Evolutionary conservation across 768 basidiomycete genomes (phyloP), one percentile per base, ranked within the genome.

Genomic region (Russula dissimulans): DNA sequence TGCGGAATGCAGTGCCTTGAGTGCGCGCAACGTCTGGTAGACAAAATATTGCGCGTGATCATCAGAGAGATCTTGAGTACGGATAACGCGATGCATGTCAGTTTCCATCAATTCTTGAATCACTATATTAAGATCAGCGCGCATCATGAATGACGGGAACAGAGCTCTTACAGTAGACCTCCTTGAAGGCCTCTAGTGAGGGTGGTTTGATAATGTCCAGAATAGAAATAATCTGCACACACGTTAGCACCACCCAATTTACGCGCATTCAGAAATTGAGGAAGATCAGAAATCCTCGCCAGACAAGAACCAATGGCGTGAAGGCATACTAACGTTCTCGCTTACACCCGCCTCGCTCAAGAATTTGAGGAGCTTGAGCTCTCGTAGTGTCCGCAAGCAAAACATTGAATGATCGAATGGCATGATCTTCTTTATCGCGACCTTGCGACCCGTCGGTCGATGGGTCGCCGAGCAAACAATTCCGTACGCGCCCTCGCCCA

Each of bases 321-420:
- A 44, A 14, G 17, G 38, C 18, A 49, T 17, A 59, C 73, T 62
- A 61, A 92, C 89, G 69, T 92, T 92, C 76, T 92, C 89, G 77
- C 87, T 88, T 68, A 92, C 90, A 42, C 91, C 89, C 0, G 89
- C 86, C 75, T 92, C 89, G 68, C 85, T 88, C 63, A 93, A 72
- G 73, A 91, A 91, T 68, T 91, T 91, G 72, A 77, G 71, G 18
- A 84, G 75, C 70, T 85, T 85, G 70, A 85, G 75, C 67, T 85
- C 83, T 42, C 83, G 73, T 51, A 84, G 73, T 22, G 73, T 75
- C 10, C 84, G 77, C 4, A 94, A 79, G 70, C 87, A 90, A 72
- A 94, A 94, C 91, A 93, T 91, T 42, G 89, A 85, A 70, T 95
- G 93, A 72, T 94, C 92, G 67, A 97, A 97, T 0, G 95, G 95